phyloP scores from a whole-genome alignment of 1,284 basidiomycete species.

The Apiotrichum veenhuisii region DNA sequence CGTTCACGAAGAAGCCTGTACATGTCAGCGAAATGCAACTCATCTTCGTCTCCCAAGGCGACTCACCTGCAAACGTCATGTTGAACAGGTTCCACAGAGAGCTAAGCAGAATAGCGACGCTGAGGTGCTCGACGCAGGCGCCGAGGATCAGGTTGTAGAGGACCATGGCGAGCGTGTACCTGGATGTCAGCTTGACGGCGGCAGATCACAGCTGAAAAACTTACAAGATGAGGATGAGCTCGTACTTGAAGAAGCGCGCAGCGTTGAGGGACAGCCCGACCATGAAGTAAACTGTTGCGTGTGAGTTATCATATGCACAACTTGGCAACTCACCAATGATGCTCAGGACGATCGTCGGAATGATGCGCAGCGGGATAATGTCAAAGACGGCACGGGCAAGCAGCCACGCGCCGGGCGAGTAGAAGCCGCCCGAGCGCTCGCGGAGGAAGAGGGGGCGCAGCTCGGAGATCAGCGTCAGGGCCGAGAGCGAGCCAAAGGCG shows the following conservation, averaged over 20 bases:
- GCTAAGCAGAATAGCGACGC: slow-evolving; percentile 77
- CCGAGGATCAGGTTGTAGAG: slow-evolving; percentile 89
- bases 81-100: slow-evolving; percentile 65
- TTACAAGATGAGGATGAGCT: slow-evolving; percentile 66
- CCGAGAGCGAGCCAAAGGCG: slow-evolving; percentile 80
- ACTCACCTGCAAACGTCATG: slow-evolving; percentile 61
- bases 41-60: too few species aligned
- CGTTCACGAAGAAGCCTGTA: slow-evolving; percentile 70
- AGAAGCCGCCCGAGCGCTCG: slow-evolving; percentile 69
- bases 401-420: slow-evolving; percentile 63
- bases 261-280: slow-evolving; percentile 65
- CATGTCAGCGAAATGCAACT: slow-evolving; percentile 53
- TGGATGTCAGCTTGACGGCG: not conserved
- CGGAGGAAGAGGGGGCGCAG: slow-evolving; percentile 77
- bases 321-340: slow-evolving; percentile 58
- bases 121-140: slow-evolving; percentile 72
- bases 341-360: slow-evolving; percentile 89
- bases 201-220: not conserved
- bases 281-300: slow-evolving; percentile 80
- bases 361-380: slow-evolving; percentile 87
- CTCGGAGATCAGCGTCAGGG: slow-evolving; percentile 77
- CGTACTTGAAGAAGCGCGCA: slow-evolving; percentile 73
- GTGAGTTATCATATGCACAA: too few species aligned
- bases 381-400: slow-evolving; percentile 95
- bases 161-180: slow-evolving; percentile 72